These are phyloP conservation scores for Megacollybia marginata DNA, from an alignment of 768 basidiomycete genomes.

Conservation along the genomic window DNA sequence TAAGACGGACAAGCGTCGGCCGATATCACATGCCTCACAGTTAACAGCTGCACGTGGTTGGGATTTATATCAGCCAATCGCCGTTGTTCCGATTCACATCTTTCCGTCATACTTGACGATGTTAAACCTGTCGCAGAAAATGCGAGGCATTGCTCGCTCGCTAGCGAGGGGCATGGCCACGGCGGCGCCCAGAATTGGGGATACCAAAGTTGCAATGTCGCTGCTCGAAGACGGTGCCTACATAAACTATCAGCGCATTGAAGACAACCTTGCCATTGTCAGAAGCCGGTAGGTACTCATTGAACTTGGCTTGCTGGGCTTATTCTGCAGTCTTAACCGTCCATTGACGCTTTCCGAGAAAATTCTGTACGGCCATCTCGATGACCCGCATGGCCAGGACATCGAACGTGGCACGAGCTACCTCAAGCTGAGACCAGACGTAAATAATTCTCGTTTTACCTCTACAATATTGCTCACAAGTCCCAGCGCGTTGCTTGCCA, in stretches of 20 bases:
- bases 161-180: slow-evolving; percentile 71
- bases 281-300: slow-evolving; percentile 56
- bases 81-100: background rate
- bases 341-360: slow-evolving; percentile 94
- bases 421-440: slow-evolving; percentile 96
- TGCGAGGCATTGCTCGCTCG: slow-evolving; percentile 44
- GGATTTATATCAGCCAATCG: no score
- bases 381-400: slow-evolving; percentile 87
- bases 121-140: slow-evolving; percentile 49
- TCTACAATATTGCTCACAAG: background rate
- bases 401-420: slow-evolving; percentile 90
- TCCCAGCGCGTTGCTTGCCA: slow-evolving; percentile 80
- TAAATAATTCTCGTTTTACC: slow-evolving; percentile 32
- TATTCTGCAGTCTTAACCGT: slow-evolving; percentile 59
- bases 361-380: slow-evolving; percentile 96
- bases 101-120: slow-evolving; percentile 40
- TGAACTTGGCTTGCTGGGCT: slow-evolving; percentile 3
- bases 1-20: no score
- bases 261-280: slow-evolving; percentile 90
- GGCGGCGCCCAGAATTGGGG: slow-evolving; percentile 71
- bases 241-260: slow-evolving; percentile 96
- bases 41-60: no score
- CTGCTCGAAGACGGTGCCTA: slow-evolving; percentile 74
- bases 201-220: slow-evolving; percentile 87
- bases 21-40: no score